A percentile compares a stretch with the other conserved stretches of the same genome.
Conservation (phyloP, 805 yeast genomes). For the Ogataea polymorpha region DNA sequence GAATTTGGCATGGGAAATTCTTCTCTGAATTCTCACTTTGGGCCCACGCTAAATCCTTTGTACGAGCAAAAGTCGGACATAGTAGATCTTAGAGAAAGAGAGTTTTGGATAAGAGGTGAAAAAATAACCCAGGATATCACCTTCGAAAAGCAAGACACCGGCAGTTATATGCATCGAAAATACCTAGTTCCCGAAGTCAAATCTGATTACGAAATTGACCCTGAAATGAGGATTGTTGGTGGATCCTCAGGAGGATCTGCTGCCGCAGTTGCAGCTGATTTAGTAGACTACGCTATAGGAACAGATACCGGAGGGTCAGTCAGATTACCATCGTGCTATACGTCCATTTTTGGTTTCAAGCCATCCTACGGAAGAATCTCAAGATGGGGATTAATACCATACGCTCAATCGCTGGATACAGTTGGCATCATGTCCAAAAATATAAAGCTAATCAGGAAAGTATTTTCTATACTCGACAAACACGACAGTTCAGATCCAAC, state of each 20-base stretch:
- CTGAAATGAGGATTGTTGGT: constrained; percentile 53
- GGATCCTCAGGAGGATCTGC: constrained; percentile 98
- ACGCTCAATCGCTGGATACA: constrained; percentile 92
- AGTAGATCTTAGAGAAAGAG: constrained; percentile 24
- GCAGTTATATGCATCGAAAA: constrained; percentile 7
- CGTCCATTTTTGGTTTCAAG: constrained; percentile 82
- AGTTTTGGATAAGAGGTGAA: constrained; percentile 23
- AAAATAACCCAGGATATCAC: constrained; percentile 25
- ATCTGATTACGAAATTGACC: constrained; percentile 14
- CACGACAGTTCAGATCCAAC: constrained; percentile 83
- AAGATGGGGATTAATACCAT: constrained; percentile 87
- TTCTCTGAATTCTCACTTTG: constrained; percentile 52
- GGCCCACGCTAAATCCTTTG: constrained; percentile 55
- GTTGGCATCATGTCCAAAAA: constrained; percentile 75
- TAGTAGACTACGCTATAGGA: constrained; percentile 77
- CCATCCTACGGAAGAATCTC: constrained; percentile 93
- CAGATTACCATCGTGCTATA: constrained; percentile 85
- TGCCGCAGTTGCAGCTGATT: constrained; percentile 75
- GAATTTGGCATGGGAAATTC: constrained; percentile 97
- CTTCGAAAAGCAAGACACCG: constrained; percentile 40
- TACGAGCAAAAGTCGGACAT: constrained; percentile 24
- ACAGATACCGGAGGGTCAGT: constrained; percentile 98
- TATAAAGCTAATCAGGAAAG: constrained; percentile 41
- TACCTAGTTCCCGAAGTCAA: constrained; percentile 20
- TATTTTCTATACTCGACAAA: constrained; percentile 54